phyloP scores from a whole-genome alignment of 2,329 filamentous ascomycete genomes.

The Botrytis cinerea region DNA sequence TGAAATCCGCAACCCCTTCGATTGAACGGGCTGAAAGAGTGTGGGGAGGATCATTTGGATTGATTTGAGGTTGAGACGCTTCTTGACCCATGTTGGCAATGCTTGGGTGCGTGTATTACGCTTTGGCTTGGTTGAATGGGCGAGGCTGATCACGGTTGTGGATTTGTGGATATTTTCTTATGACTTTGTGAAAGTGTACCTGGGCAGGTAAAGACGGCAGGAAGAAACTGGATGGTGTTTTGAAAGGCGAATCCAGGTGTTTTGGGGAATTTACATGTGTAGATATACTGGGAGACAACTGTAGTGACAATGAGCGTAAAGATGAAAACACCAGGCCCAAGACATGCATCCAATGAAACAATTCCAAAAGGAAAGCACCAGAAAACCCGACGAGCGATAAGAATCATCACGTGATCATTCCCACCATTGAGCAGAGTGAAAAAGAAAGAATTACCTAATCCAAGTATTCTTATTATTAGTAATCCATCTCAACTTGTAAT shows the following conservation, averaged over 20 bases:
- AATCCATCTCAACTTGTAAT: not conserved
- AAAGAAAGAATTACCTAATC: not conserved
- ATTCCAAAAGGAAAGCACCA: not conserved
- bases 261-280: not conserved
- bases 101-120: conserved; percentile 19
- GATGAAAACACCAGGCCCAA: not conserved
- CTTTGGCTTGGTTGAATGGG: conserved; percentile 7
- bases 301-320: not conserved
- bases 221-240: not conserved
- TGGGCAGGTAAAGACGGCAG: not conserved
- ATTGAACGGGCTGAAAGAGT: conserved; percentile 70
- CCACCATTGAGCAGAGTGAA: not conserved
- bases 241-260: not conserved
- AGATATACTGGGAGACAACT: not conserved
- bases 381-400: not conserved
- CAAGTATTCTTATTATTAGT: too few species aligned
- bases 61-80: conserved; percentile 64
- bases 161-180: not conserved
- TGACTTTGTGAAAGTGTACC: too few species aligned
- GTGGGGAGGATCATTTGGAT: conserved; percentile 59
- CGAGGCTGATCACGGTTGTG: not conserved
- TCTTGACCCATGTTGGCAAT: conserved; percentile 80
- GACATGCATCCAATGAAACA: not conserved
- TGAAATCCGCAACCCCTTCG: conserved; percentile 75
- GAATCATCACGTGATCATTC: not conserved